A percentile compares a stretch with the other conserved stretches of the same genome.
These are phyloP conservation scores for Allodekkera sacchari DNA, from an alignment of 805 yeast genomes.

Conservation along the genomic window DNA sequence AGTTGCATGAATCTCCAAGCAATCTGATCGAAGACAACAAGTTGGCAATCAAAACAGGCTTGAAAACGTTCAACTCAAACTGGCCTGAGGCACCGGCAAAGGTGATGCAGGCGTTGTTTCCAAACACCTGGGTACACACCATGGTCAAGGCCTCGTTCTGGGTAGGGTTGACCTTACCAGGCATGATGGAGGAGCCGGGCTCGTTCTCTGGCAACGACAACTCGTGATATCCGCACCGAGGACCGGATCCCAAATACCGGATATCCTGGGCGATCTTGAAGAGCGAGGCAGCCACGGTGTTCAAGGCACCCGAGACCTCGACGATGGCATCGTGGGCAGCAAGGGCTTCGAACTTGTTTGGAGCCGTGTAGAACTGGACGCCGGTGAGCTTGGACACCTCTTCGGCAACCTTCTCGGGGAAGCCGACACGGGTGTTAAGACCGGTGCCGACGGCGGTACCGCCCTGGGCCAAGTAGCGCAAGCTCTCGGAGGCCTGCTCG, in stretches of 20 bases:
- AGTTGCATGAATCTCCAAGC: conserved; percentile 79
- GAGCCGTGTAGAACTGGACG: conserved; percentile 84
- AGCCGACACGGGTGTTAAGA: conserved; percentile 87
- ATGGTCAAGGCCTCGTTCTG: conserved; percentile 98
- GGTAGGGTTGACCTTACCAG: conserved; percentile 98
- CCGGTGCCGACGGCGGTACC: conserved; percentile 99
- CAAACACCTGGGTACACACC: conserved; percentile 97
- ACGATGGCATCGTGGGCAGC: conserved; percentile 99
- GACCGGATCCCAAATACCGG: conserved; percentile 97
- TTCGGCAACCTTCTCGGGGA: conserved; percentile 78
- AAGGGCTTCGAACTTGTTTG: conserved; percentile 97
- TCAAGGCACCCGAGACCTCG: conserved; percentile 94
- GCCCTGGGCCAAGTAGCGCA: conserved; percentile 90
- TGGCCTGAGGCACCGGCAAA: conserved; percentile 99
- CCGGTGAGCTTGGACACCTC: conserved; percentile 85
- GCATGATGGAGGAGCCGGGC: conserved; percentile 99
- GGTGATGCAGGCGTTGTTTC: conserved; percentile 91
- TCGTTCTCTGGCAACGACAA: conserved; percentile 93
- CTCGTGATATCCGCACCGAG: conserved; percentile 99
- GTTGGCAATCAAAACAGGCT: conserved; percentile 92
- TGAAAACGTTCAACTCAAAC: conserved; percentile 96
- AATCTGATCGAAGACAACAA: conserved; percentile 80
- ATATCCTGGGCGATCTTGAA: conserved; percentile 97
- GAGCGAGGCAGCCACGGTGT: conserved; percentile 87
- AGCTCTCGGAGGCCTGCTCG: conserved; percentile 64